phyloP scores from a whole-genome alignment of 768 basidiomycete genomes.

The Xerocomus spinulosus region DNA sequence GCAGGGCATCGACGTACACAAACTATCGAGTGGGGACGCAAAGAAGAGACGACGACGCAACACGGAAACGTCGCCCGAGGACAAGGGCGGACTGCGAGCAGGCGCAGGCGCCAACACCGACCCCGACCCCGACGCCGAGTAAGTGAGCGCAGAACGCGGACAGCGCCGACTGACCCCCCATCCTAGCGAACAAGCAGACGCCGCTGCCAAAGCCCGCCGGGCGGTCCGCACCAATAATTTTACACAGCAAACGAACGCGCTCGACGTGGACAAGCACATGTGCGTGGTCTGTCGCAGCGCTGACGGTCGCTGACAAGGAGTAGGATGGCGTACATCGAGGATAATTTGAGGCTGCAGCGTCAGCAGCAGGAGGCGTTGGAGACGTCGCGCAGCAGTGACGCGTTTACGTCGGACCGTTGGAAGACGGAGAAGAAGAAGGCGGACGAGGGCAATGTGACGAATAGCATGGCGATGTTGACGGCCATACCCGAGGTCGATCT shows the following conservation, averaged over 20 bases:
- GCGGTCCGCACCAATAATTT: slow-evolving; percentile 87
- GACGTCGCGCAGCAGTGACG: slow-evolving; percentile 53
- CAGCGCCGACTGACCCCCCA: background rate
- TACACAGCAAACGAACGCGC: slow-evolving; percentile 91
- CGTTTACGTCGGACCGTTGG: slow-evolving; percentile 70
- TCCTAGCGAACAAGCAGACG: slow-evolving; percentile 56
- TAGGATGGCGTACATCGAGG: slow-evolving; percentile 98
- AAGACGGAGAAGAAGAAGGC: slow-evolving; percentile 50
- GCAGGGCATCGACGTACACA: slow-evolving; percentile 82
- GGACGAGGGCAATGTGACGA: slow-evolving; percentile 92
- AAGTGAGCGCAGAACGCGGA: slow-evolving; percentile 15
- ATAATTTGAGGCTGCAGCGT: slow-evolving; percentile 77
- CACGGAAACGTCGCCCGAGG: slow-evolving; percentile 39
- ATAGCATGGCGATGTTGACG: slow-evolving; percentile 92
- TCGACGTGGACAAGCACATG: slow-evolving; percentile 99
- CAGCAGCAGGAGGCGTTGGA: slow-evolving; percentile 48
- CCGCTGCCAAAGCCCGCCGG: slow-evolving; percentile 65
- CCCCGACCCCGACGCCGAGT: slow-evolving; percentile 42
- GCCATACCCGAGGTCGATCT: slow-evolving; percentile 98
- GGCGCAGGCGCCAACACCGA: slow-evolving; percentile 21
- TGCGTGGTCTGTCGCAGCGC: slow-evolving; percentile 35
- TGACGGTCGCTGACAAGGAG: background rate
- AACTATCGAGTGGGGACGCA: slow-evolving; percentile 78
- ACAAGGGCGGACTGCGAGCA: slow-evolving; percentile 53
- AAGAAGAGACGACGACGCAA: slow-evolving; percentile 64